phyloP scores from a whole-genome alignment of 345 rosid genomes.

The Syzygium oleosum region DNA sequence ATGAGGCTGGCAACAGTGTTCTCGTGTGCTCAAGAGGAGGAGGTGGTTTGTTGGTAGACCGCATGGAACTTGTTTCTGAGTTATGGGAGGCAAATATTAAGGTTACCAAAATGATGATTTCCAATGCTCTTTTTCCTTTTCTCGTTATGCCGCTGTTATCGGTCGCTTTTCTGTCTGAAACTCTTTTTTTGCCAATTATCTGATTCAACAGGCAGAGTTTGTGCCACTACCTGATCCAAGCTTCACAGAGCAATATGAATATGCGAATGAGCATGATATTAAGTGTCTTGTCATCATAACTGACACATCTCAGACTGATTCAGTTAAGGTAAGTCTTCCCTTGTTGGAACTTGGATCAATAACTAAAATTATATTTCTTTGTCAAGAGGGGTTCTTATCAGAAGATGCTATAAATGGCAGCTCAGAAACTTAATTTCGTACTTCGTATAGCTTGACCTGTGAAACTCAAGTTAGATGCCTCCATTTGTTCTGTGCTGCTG shows the following conservation, averaged over 20 bases:
- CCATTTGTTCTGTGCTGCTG: background rate
- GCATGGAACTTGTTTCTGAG: constrained; percentile 87
- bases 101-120: constrained; percentile 29
- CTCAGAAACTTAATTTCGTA: background rate
- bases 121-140: background rate
- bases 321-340: constrained; percentile 56
- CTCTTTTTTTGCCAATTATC: background rate
- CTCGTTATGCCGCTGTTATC: constrained; percentile 1
- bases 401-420: background rate
- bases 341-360: background rate
- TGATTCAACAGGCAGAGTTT: constrained; percentile 62
- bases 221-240: constrained; percentile 89
- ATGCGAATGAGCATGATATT: constrained; percentile 86
- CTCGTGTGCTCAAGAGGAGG: constrained; percentile 99
- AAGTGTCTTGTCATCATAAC: constrained; percentile 81
- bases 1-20: constrained; percentile 46
- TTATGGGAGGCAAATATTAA: constrained; percentile 83
- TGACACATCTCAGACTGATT: constrained; percentile 60
- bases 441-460: background rate
- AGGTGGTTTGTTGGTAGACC: constrained; percentile 84
- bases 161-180: background rate
- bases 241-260: constrained; percentile 93
- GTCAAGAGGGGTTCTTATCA: background rate
- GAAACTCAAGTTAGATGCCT: background rate
- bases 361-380: background rate